phyloP scores from a whole-genome alignment of 257 asterid genomes.

The Lantana camara region DNA sequence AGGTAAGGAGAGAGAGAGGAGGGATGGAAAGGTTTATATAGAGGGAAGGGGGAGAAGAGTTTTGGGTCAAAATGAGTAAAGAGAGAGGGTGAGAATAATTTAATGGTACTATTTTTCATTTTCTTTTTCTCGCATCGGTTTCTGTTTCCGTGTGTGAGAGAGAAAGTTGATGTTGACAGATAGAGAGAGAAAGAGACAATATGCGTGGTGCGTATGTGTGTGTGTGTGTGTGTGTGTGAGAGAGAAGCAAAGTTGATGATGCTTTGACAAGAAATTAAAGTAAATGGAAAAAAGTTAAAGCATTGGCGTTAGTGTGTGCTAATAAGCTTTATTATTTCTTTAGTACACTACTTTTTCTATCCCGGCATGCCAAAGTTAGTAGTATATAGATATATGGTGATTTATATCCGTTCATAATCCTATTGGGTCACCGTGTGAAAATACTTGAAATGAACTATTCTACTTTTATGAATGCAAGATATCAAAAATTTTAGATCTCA shows the following conservation, averaged over 20 bases:
- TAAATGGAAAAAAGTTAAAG: conserved; percentile 35
- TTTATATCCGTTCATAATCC: no score
- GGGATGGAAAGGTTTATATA: conserved; percentile 62
- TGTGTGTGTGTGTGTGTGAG: conserved; percentile 1
- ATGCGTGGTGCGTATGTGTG: conserved; percentile 10
- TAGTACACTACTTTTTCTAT: background rate
- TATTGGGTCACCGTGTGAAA: no score
- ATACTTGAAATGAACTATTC: no score
- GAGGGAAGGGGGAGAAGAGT: conserved; percentile 25
- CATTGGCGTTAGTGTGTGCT: conserved; percentile 23
- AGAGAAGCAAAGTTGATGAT: conserved; percentile 10
- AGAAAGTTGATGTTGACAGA: background rate
- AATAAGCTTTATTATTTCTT: conserved; percentile 17
- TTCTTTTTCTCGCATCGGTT: background rate
- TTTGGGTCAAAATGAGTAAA: conserved; percentile 52
- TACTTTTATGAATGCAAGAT: no score
- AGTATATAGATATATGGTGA: no score
- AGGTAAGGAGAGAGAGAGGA: conserved; percentile 64
- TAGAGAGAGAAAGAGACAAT: background rate
- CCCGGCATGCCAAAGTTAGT: conserved; percentile 16
- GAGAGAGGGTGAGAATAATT: conserved; percentile 33
- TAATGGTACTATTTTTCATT: conserved; percentile 14
- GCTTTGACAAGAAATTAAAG: conserved; percentile 28
- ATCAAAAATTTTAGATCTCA: no score
- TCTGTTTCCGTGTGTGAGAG: conserved; percentile 13